Base-by-base conservation (phyloP, 805 yeast species). In the Lipomyces oligophaga region DNA sequence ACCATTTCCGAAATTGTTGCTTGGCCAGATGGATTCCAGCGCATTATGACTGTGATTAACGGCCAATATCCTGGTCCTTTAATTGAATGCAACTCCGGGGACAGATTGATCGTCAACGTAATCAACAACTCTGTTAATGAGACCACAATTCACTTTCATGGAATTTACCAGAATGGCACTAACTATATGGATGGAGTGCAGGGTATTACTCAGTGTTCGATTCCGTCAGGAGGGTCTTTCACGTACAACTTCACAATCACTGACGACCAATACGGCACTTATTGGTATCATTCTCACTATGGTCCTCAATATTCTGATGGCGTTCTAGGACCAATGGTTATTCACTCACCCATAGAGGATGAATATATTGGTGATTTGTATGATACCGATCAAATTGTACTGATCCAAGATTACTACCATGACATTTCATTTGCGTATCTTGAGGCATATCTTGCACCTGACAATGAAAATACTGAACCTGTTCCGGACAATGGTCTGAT, bases 201-300 rank as follows among this genome's bases (percentile, higher is more conserved):
- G 58, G 72, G 78, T 78, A 72, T 89, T 38, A 78, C 85, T 26
- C 96, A 89, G 68, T 90, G 97, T 74, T 94, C 95, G 20, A 81
- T 86, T 58, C 80, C 84, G 11, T 83, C 93, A 3, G 83, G 83
- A 42, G 76, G 77, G 50, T 75, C 85, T 11, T 73, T 78, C 68
- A 67, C 80, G 51, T 90, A 90, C 72, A 86, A 89, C 71, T 90
- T 90, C 67, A 83, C 95, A 5, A 37, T 43, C 22, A 85, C 88
- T 47, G 77, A 76, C 35, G 41, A 33, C 31, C 96, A 90, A 68
- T 79, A 74, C 49, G 98, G 98, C 62, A 77, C 95, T 16, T 90
- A 73, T 74, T 90, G 97, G 98, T 90, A 90, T 74, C 98, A 90
- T 67, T 85, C 97, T 27, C 98, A 90, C 69, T 79, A 90, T 22